Evolutionary conservation across 495 filamentous ascomycete species (phyloP).

Genomic region (Penicillium odoratum): DNA sequence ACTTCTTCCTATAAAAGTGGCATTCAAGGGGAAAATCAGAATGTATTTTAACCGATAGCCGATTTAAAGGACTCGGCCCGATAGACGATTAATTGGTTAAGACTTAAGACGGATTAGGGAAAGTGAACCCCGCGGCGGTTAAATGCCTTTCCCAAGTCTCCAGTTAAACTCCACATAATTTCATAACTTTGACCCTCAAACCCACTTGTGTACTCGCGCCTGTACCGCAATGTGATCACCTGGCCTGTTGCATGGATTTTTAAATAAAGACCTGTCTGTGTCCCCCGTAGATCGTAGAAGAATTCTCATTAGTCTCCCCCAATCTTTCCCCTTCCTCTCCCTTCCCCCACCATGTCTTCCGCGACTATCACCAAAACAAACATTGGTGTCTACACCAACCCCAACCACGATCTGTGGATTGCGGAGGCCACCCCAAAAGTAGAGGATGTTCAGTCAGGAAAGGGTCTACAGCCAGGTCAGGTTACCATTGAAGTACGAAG

Average conservation of each 20-base stretch:
- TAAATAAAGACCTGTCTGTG: slow-evolving; percentile 11
- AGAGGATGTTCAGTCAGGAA: slow-evolving; percentile 70
- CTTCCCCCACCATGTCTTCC: slow-evolving; percentile 30
- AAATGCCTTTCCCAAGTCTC: slow-evolving; percentile 3
- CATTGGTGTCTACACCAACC: slow-evolving; percentile 94
- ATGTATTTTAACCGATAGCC: slow-evolving; percentile 29
- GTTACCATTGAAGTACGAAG: slow-evolving; percentile 83
- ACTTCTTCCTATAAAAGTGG: not conserved
- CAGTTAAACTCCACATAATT: no score
- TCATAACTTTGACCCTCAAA: slow-evolving; percentile 20
- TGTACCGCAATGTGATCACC: slow-evolving; percentile 15
- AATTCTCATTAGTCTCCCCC: not conserved
- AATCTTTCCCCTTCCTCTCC: slow-evolving; percentile 6
- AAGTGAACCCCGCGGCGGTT: slow-evolving; percentile 5
- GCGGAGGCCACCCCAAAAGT: slow-evolving; percentile 71
- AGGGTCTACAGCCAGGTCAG: slow-evolving; percentile 72
- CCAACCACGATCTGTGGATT: slow-evolving; percentile 87
- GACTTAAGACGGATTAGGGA: not conserved
- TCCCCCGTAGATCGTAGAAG: not conserved
- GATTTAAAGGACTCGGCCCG: slow-evolving; percentile 20
- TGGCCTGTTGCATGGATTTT: not conserved
- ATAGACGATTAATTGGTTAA: not conserved
- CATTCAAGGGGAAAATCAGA: not conserved
- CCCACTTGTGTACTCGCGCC: slow-evolving; percentile 16
- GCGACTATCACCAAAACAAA: slow-evolving; percentile 68